Evolutionary conservation across 805 yeast species (phyloP).

Genomic region (Saccharomycopsis guyanensis): DNA sequence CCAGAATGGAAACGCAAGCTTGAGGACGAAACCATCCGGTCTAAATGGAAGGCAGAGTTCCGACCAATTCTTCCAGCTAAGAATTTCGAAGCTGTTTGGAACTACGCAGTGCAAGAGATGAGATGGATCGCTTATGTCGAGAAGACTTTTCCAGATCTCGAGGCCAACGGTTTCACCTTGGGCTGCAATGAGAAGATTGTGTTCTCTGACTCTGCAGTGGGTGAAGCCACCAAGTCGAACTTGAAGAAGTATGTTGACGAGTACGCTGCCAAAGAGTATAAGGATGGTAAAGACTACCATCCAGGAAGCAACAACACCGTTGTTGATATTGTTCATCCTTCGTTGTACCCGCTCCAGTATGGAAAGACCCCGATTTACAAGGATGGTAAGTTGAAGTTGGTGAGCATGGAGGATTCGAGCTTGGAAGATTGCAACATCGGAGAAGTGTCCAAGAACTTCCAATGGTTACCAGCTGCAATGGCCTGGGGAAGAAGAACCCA

Average conservation of each 20-base stretch:
- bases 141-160: conserved; percentile 11
- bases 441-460: conserved; percentile 26
- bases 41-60: conserved; percentile 28
- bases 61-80: conserved; percentile 3
- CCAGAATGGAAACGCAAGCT: conserved; percentile 28
- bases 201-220: conserved; percentile 23
- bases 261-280: conserved; percentile 18
- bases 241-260: conserved; percentile 18
- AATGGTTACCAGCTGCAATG: conserved; percentile 33
- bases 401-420: neutral
- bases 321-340: conserved; percentile 35
- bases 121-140: conserved; percentile 25
- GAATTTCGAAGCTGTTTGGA: conserved; percentile 19
- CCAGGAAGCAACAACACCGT: conserved; percentile 34
- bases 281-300: conserved; percentile 29
- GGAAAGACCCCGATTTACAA: conserved; percentile 25
- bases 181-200: conserved; percentile 24
- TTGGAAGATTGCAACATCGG: neutral
- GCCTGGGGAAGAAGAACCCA: neutral
- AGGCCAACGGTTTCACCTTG: conserved; percentile 21
- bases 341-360: conserved; percentile 32
- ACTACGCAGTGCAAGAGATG: conserved; percentile 28
- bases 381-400: neutral
- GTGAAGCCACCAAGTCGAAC: conserved; percentile 7
- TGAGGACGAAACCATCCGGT: conserved; percentile 23